Evolutionary conservation across 129 eudicot genomes (phyloP), one percentile per base, ranked within the genome.

Genomic region (Flaveria bidentis): DNA sequence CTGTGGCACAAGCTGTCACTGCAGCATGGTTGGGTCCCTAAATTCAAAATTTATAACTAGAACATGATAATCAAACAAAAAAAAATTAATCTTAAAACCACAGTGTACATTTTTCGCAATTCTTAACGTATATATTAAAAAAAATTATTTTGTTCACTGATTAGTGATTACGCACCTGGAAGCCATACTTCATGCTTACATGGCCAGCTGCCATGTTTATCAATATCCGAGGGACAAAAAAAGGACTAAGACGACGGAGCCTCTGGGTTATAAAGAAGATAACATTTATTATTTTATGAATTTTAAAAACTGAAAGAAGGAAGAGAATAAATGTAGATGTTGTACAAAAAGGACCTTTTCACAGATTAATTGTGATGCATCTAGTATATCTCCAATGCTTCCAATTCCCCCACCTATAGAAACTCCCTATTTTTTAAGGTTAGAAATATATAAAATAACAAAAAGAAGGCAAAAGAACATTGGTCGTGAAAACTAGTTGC

Each of bases 1-100:
- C 99, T 12, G 97, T 95, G 62, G 97, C 99, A 85, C 99, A 95
- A 70, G 99, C 99, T 64, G 99, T 95, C 83, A 91, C 97, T 85
- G 97, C 97, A 87, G 99, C 97, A 95, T 91, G 99, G 85, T 95
- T 95, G 71, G 99, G 99, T 70, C 99, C 99, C 99, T 93, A 86
- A 78, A 87, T 73, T 85, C 81, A 83, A 88, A 76, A 85, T 79
- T 67, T 81, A 67, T 64, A 36, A 81, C 84, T 85, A 80, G 52
- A 62, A 72, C 69, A 77, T 79, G 84, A 85, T 58, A 57, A 66
- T 6, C 67, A 55, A 72, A 55, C 39, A 9, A 20, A 56, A 72
- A 72, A 12, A 36, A 20, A 12, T 30, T 17, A 50, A 8, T 28
- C 44, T 70, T 14, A 55, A 70, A 70, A 26, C n/a, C 2, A 15